A percentile compares a stretch with the other conserved stretches of the same genome.
Evolutionary conservation across 2,329 filamentous ascomycete genomes (phyloP).

Genomic region (Botrytis hyacinthi): DNA sequence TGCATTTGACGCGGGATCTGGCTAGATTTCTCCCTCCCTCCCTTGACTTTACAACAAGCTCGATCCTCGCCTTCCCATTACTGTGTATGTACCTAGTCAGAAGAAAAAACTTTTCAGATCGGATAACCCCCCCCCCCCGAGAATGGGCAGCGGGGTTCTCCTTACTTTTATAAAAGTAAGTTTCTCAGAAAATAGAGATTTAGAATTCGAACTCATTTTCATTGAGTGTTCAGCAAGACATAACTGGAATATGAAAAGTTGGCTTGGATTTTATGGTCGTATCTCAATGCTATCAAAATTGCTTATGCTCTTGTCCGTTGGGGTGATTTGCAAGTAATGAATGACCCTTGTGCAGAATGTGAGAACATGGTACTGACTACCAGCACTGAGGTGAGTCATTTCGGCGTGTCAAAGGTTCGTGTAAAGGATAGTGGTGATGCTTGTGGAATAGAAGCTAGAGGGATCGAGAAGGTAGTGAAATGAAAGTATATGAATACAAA

Average conservation of each 20-base stretch:
- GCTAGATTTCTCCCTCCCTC: rapidly evolving
- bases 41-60: neutral
- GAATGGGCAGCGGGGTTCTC: neutral
- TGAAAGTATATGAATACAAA: neutral
- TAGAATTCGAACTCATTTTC: neutral
- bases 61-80: neutral
- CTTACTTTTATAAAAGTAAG: neutral
- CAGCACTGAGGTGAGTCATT: neutral
- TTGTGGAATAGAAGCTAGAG: too few relatives aligned
- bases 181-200: neutral
- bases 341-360: neutral
- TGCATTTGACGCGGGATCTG: neutral
- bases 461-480: neutral
- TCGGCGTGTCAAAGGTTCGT: neutral
- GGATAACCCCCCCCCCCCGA: neutral
- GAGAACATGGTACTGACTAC: too few relatives aligned
- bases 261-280: neutral
- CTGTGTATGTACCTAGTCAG: neutral
- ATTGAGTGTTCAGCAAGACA: rapidly evolving
- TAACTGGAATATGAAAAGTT: neutral
- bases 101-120: neutral
- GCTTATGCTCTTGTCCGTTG: neutral
- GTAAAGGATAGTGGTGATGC: neutral
- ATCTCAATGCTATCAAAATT: neutral
- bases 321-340: neutral